These are phyloP conservation scores for Zygotorulaspora sp. DNA, from an alignment of 805 yeast genomes.

Conservation along the genomic window DNA sequence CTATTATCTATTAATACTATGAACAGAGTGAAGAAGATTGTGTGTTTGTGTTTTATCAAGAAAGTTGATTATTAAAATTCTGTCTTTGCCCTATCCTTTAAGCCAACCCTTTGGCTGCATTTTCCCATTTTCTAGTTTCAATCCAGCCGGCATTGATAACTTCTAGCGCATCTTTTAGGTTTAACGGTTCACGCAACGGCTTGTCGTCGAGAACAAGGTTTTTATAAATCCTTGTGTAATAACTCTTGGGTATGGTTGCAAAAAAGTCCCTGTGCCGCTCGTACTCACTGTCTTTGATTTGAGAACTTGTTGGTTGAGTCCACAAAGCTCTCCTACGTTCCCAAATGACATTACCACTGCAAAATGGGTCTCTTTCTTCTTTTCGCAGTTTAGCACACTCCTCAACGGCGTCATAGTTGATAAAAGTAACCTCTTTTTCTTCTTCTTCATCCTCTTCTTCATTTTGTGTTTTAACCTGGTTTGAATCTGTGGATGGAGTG, in stretches of 20 bases:
- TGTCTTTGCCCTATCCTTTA: too few relatives aligned
- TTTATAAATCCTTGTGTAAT: slow-evolving; percentile 59
- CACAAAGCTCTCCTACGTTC: slow-evolving; percentile 61
- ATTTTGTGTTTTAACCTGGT: slow-evolving; percentile 7
- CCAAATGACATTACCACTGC: slow-evolving; percentile 64
- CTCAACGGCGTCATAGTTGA: slow-evolving; percentile 32
- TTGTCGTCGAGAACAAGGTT: slow-evolving; percentile 67
- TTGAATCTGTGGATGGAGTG: slow-evolving; percentile 1
- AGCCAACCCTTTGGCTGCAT: slow-evolving; percentile 39
- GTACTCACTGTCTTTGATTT: slow-evolving; percentile 14
- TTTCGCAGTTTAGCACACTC: slow-evolving; percentile 33
- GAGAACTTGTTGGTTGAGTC: slow-evolving; percentile 39
- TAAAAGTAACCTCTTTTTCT: slow-evolving; percentile 22
- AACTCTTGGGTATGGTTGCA: slow-evolving; percentile 41
- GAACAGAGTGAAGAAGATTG: too few relatives aligned
- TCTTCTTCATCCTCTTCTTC: slow-evolving; percentile 18
- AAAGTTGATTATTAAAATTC: too few relatives aligned
- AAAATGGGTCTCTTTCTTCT: slow-evolving; percentile 39
- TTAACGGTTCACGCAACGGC: slow-evolving; percentile 63
- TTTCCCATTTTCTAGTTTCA: slow-evolving; percentile 69
- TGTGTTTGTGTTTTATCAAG: too few relatives aligned
- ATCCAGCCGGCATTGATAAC: slow-evolving; percentile 84
- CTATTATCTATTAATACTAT: slow-evolving; percentile 1
- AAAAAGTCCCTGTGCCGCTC: slow-evolving; percentile 22
- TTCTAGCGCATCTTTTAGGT: slow-evolving; percentile 64